phyloP scores from a whole-genome alignment of 2,329 filamentous ascomycete species.

The Venturia aucupariae region DNA sequence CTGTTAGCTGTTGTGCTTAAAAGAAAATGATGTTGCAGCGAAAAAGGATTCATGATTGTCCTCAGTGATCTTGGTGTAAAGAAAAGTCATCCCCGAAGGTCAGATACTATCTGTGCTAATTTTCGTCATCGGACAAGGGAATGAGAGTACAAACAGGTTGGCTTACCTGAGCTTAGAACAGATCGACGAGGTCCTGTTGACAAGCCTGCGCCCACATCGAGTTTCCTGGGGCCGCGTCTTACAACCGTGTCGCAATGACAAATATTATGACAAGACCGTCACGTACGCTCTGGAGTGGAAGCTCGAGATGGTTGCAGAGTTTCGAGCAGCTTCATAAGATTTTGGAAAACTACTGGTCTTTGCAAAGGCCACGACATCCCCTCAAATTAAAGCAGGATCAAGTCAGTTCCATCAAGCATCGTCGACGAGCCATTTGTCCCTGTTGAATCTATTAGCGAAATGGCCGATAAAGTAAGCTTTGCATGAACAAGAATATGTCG shows the following conservation, averaged over 20 bases:
- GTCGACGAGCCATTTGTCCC: slow-evolving; percentile 22
- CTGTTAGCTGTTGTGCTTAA: background rate
- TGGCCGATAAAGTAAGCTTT: slow-evolving; percentile 13
- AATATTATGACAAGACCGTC: no score
- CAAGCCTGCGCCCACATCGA: no score
- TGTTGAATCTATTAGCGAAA: slow-evolving; percentile 3
- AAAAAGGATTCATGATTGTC: slow-evolving; percentile 19
- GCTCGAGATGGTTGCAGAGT: no score
- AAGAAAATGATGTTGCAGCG: slow-evolving; percentile 21
- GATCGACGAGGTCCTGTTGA: background rate
- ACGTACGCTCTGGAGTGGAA: no score
- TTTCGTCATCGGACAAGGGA: slow-evolving; percentile 54
- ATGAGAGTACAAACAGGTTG: slow-evolving; percentile 7
- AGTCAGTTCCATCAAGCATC: background rate
- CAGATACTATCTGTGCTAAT: slow-evolving; percentile 59
- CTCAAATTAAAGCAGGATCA: background rate
- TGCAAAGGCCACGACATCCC: no score
- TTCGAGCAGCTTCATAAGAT: no score
- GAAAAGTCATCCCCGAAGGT: slow-evolving; percentile 48
- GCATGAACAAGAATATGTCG: background rate
- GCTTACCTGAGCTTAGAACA: background rate
- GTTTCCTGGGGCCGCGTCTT: no score
- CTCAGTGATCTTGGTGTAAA: slow-evolving; percentile 63
- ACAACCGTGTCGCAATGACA: no score
- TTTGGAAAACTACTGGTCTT: no score